Conservation (phyloP, 805 yeast species). For the Lipomyces chichibuensis region DNA sequence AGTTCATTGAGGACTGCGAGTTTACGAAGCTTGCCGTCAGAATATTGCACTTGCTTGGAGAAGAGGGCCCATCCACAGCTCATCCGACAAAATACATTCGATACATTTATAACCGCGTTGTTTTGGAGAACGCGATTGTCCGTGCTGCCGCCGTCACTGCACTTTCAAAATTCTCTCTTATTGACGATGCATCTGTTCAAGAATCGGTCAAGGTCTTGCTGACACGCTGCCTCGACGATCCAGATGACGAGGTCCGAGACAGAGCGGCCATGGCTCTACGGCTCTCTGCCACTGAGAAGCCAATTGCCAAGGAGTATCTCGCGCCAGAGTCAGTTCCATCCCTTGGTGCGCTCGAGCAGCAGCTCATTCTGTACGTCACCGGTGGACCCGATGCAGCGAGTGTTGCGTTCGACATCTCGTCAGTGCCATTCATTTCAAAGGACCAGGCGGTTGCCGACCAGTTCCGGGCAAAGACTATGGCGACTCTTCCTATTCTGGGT, state of each 20-base stretch:
- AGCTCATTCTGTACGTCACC: constrained; percentile 69
- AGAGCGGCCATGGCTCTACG: constrained; percentile 87
- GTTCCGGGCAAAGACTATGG: constrained; percentile 56
- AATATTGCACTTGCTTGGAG: constrained; percentile 86
- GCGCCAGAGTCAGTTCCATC: constrained; percentile 72
- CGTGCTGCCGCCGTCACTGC: constrained; percentile 96
- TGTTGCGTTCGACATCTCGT: constrained; percentile 70
- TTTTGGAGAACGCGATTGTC: constrained; percentile 90
- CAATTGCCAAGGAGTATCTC: constrained; percentile 53
- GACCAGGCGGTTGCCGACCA: constrained; percentile 46
- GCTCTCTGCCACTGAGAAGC: constrained; percentile 50
- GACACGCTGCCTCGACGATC: constrained; percentile 80
- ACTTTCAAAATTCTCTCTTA: constrained; percentile 83
- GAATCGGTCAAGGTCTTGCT: constrained; percentile 74
- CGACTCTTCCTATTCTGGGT: constrained; percentile 34
- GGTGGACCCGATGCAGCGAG: constrained; percentile 50
- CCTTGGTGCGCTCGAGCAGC: constrained; percentile 74
- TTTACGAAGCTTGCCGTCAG: constrained; percentile 92
- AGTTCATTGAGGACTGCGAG: constrained; percentile 97
- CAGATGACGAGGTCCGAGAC: constrained; percentile 96
- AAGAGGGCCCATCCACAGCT: constrained; percentile 85
- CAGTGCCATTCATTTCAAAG: constrained; percentile 57
- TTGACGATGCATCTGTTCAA: constrained; percentile 67
- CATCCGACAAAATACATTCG: constrained; percentile 91
- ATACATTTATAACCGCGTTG: constrained; percentile 95